Evolutionary conservation across 176 grass and related monocot species (phyloP).

Genomic region (Zea luxurians): DNA sequence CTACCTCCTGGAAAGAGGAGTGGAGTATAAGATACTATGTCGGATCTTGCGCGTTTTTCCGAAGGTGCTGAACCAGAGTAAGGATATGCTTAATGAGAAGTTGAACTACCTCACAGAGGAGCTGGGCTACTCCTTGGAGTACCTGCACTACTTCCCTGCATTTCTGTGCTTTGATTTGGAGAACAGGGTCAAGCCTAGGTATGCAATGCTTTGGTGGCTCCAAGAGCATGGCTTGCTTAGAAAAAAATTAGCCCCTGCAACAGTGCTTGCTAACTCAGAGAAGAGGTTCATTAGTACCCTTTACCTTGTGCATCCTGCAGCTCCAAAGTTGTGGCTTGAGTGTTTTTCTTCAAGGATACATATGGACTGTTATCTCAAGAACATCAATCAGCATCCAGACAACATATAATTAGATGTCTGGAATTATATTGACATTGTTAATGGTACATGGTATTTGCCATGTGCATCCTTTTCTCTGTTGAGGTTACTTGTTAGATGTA

Average conservation of each 20-base stretch:
- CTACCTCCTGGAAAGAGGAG: slow-evolving; percentile 62
- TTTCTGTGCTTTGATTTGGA: slow-evolving; percentile 90
- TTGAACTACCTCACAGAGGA: slow-evolving; percentile 67
- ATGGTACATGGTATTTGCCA: slow-evolving; percentile 35
- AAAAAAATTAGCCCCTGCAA: slow-evolving; percentile 61
- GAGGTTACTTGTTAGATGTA: slow-evolving; percentile 33
- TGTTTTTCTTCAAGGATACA: slow-evolving; percentile 63
- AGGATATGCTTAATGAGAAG: slow-evolving; percentile 61
- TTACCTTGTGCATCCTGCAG: slow-evolving; percentile 69
- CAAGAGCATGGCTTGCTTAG: slow-evolving; percentile 56
- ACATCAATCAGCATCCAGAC: slow-evolving; percentile 43
- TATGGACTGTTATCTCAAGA: slow-evolving; percentile 56
- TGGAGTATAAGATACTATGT: slow-evolving; percentile 70
- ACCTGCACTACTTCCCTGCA: slow-evolving; percentile 64
- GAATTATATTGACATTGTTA: slow-evolving; percentile 34
- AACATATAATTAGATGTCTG: slow-evolving; percentile 29
- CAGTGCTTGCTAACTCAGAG: slow-evolving; percentile 74
- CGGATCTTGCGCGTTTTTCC: slow-evolving; percentile 56
- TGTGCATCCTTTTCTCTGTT: slow-evolving; percentile 22
- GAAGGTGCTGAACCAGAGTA: slow-evolving; percentile 79
- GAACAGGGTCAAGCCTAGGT: slow-evolving; percentile 81
- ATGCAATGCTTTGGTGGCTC: slow-evolving; percentile 80
- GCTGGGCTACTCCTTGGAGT: slow-evolving; percentile 70
- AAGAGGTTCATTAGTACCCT: slow-evolving; percentile 75
- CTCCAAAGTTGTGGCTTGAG: slow-evolving; percentile 89